Evolutionary conservation across 306 rosid species (phyloP), one percentile per base, ranked within the genome.

Genomic region (Prunus campanulata): DNA sequence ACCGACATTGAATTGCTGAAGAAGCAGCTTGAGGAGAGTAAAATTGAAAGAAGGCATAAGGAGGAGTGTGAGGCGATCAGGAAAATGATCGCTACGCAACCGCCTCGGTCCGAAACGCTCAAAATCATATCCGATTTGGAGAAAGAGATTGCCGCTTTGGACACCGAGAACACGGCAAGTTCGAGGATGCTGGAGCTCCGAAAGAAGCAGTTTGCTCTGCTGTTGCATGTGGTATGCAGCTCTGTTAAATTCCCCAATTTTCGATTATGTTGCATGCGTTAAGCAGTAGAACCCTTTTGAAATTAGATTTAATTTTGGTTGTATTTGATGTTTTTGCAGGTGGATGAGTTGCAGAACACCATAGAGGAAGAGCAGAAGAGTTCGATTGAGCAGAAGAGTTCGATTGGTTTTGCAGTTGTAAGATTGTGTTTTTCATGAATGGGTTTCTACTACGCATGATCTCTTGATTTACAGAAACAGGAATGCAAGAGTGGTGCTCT

Each of bases 61-160:
- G 97, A 94, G 84, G 97, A 92, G 85, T 92, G 97, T 12, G 98
- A 92, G 85, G 88, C 98, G 18, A 90, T 92, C 48, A 79, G 97
- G 86, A 25, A 25, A 25, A 25, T 25, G 27, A 25, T 25, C 27
- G 27, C 27, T 25, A 25, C 27, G 1, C 27, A 25, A 25, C 27
- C 27, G 27, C 27, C 27, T 25, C 2, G 27, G 27, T 25, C 27
- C 27, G 1, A 25, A 25, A 25, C 27, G 27, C 27, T 25, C 27
- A 25, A 25, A 25, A 25, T 25, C 27, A 25, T 25, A 25, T 25
- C 27, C 27, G 27, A 25, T 25, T 25, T 25, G 27, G 27, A 25
- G 27, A 25, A 25, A 25, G 27, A 25, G 27, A 25, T 25, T 25
- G 27, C 27, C 27, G 27, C 27, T 25, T 25, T 25, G 27, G 27